Percentiles rank a stretch among this genome's conserved stretches.
Evolutionary conservation across 1,284 basidiomycete species (phyloP).

Genomic region (Sanghuangporus baumii): DNA sequence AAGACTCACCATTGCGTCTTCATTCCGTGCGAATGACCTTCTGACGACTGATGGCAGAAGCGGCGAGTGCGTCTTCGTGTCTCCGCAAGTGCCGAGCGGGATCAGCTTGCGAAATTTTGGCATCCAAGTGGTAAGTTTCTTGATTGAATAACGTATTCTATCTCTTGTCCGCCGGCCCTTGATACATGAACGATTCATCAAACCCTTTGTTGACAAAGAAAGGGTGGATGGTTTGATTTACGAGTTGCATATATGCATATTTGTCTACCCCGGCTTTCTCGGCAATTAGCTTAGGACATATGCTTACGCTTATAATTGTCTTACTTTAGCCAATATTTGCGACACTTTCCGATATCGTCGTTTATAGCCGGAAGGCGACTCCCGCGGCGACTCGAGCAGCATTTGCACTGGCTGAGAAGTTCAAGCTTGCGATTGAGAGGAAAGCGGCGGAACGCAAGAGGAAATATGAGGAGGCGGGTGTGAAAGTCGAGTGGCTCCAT

Average conservation of each 20-base stretch:
- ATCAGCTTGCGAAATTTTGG: constrained; percentile 78
- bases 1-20: constrained; percentile 27
- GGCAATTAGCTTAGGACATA: not conserved
- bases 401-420: constrained; percentile 48
- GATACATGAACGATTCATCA: not conserved
- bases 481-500: constrained; percentile 16
- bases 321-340: constrained; percentile 65
- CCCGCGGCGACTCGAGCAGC: constrained; percentile 39
- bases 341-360: constrained; percentile 82
- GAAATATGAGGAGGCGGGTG: constrained; percentile 20
- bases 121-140: constrained; percentile 68
- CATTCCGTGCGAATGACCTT: constrained; percentile 34
- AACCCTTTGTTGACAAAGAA: not conserved
- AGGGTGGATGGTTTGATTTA: not conserved
- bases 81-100: constrained; percentile 63
- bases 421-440: constrained; percentile 51
- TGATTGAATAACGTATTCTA: not conserved
- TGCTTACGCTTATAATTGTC: constrained; percentile 3
- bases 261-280: not conserved
- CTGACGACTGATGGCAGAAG: constrained; percentile 31
- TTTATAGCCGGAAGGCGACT: constrained; percentile 70
- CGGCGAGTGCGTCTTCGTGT: constrained; percentile 51
- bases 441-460: constrained; percentile 45
- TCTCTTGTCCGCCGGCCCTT: constrained; percentile 11
- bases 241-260: not conserved